A percentile compares a stretch with the other conserved stretches of the same genome.
These are phyloP conservation scores for Pythium aquatile DNA, from an alignment of 352 stramenopile species.

Conservation along the genomic window DNA sequence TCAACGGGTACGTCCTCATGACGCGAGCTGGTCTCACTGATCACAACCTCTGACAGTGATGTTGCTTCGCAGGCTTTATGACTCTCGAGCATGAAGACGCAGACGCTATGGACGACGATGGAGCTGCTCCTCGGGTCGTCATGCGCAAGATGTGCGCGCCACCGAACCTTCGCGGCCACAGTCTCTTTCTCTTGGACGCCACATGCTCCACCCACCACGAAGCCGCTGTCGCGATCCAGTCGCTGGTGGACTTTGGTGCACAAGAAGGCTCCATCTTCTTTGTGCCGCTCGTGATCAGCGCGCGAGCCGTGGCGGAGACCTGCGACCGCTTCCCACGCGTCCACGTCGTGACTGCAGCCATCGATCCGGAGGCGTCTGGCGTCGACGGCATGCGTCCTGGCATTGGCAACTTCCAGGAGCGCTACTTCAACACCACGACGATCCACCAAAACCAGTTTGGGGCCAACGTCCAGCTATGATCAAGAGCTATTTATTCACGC, in stretches of 20 bases:
- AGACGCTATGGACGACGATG: background rate
- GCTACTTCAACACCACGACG: constrained; percentile 30
- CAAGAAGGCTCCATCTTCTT: constrained; percentile 30
- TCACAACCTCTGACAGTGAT: no score
- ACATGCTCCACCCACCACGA: constrained; percentile 24
- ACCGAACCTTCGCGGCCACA: constrained; percentile 23
- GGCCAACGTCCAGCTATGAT: constrained; percentile 11
- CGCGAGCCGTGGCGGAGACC: constrained; percentile 26
- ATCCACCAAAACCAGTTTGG: constrained; percentile 16
- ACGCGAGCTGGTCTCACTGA: background rate
- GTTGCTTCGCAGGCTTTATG: constrained; percentile 25
- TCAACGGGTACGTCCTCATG: constrained; percentile 17
- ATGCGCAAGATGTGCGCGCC: constrained; percentile 29
- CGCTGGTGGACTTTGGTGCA: constrained; percentile 35
- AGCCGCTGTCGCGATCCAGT: constrained; percentile 32
- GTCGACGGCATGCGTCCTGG: constrained; percentile 26
- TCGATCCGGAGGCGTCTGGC: constrained; percentile 33
- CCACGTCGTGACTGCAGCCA: constrained; percentile 31
- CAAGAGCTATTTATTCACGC: background rate
- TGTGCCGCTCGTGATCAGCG: constrained; percentile 35
- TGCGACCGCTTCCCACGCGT: constrained; percentile 28
- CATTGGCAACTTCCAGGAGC: constrained; percentile 39
- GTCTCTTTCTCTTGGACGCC: constrained; percentile 34
- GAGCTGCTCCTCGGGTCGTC: background rate
- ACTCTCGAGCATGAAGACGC: constrained; percentile 24